Percentiles rank a stretch among this genome's conserved stretches.
Evolutionary conservation across 208 protist genomes (phyloP).

Genomic region (Trypanosoma cruzi): DNA sequence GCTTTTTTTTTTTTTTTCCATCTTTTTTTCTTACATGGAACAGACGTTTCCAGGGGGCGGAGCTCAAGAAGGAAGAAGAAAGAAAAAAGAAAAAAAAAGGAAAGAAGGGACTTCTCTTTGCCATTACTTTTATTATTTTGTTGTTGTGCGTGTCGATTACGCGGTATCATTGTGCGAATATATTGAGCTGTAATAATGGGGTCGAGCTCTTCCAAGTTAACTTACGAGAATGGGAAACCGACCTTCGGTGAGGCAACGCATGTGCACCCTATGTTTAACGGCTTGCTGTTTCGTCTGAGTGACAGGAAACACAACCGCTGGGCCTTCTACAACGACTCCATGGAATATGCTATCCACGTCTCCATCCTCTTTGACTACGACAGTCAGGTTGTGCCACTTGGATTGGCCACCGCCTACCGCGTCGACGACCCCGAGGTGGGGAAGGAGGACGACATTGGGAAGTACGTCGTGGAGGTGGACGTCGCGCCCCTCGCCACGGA

Average conservation of each 20-base stretch:
- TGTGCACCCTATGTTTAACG: constrained; percentile 77
- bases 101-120: background rate
- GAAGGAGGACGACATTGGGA: constrained; percentile 75
- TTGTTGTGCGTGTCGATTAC: constrained; percentile 21
- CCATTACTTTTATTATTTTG: constrained; percentile 19
- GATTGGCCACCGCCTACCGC: constrained; percentile 65
- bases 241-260: constrained; percentile 40
- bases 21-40: background rate
- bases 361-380: constrained; percentile 87
- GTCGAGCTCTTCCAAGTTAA: background rate
- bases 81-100: background rate
- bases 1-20: too few relatives aligned
- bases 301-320: constrained; percentile 53
- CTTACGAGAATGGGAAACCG: constrained; percentile 61
- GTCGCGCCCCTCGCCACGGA: constrained; percentile 64
- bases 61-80: too few relatives aligned
- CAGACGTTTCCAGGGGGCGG: background rate
- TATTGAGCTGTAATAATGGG: constrained; percentile 9
- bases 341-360: constrained; percentile 70
- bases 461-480: constrained; percentile 82
- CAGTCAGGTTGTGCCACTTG: constrained; percentile 73
- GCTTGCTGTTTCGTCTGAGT: constrained; percentile 65
- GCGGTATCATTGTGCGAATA: background rate
- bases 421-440: constrained; percentile 79
- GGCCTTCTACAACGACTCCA: constrained; percentile 87